Evolutionary conservation across 108 stramenopile species (phyloP).

Genomic region (Cafeteria roenbergensis): DNA sequence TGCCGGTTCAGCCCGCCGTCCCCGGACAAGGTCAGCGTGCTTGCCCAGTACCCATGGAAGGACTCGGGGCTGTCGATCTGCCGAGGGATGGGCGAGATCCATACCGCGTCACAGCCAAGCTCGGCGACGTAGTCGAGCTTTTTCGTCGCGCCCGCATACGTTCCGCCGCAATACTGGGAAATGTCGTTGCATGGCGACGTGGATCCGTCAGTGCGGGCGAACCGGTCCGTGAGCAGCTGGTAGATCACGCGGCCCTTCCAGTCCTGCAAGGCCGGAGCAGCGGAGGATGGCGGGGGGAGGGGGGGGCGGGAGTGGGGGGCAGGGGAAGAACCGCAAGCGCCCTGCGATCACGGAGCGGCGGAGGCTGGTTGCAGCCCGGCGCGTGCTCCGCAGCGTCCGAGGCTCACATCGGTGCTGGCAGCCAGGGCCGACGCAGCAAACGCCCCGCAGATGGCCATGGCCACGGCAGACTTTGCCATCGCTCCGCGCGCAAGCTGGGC

Average conservation of each 20-base stretch:
- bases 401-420: no score
- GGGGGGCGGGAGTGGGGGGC: no score
- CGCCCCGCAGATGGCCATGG: no score
- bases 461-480: no score
- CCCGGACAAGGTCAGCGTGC: not conserved
- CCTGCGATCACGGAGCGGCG: no score
- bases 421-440: no score
- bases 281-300: no score
- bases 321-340: no score
- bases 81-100: constrained; percentile 6
- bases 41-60: constrained; percentile 8
- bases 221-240: constrained; percentile 8
- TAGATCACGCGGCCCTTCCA: not conserved
- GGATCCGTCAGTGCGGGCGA: not conserved
- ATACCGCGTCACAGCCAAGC: not conserved
- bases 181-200: not conserved
- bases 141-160: not conserved
- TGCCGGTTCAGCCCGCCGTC: not conserved
- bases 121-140: not conserved
- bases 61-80: not conserved
- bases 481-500: no score
- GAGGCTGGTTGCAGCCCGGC: no score
- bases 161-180: constrained; percentile 1
- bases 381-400: no score
- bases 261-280: no score